Evolutionary conservation across 108 stramenopile genomes (phyloP), one percentile per base, ranked within the genome.

Genomic region (Schizochytrium sp.): DNA sequence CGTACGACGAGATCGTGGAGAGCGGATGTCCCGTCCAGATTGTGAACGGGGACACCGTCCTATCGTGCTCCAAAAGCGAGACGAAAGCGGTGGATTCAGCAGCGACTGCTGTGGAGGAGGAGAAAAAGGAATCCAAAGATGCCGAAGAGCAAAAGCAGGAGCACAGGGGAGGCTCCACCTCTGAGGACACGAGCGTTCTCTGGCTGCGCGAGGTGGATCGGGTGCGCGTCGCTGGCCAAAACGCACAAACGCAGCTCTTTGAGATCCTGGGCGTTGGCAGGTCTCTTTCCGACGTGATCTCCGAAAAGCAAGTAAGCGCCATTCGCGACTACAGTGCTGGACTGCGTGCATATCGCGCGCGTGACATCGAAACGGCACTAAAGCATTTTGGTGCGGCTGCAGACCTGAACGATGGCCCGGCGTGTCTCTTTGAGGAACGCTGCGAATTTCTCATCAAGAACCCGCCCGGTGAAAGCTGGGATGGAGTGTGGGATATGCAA

Each of bases 401-500:
- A 6, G 76, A 83, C 76, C 48, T 53, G 12, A 45, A 45, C 10
- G 76, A 83, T 83, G 76, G 45, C n/a, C 76, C 76, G 25, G 45
- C 76, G 0, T 53, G 45, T 34, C 76, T 83, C 12, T 83, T 83
- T 28, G 76, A 83, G 51, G 76, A 83, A 83, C 76, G 76, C n/a
- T 83, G 76, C 76, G 76, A 83, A 25, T 53, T 53, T 4, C 76
- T 83, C 10, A 6, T 28, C 6, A 23, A 83, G 76, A 83, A 83
- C 28, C 48, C 48, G 6, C 48, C 48, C 51, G 45, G 51, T 6
- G 76, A 83, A 53, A 83, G 51, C 51, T 83, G 76, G 76, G 76
- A 83, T 53, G 76, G 76, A 12, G 51, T 83, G 44, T 83, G 76
- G 76, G 76, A 83, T 83, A 83, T 83, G 76, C 76, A 83, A 4